phyloP scores from a whole-genome alignment of 2,329 filamentous ascomycete species.

The Tolypocladium cylindrosporum region DNA sequence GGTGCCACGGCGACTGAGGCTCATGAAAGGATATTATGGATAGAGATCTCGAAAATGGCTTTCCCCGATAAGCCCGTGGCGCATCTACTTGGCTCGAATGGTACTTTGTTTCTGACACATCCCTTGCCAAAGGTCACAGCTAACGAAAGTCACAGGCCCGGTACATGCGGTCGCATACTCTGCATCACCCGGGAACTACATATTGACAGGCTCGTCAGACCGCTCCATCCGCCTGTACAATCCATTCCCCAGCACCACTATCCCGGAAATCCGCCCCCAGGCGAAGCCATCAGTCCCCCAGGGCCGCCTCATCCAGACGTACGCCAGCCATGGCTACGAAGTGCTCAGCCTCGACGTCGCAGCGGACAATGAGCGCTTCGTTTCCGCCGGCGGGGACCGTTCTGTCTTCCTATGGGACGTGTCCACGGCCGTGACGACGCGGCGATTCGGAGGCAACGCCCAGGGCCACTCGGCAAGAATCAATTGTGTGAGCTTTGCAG shows the following conservation, averaged over 20 bases:
- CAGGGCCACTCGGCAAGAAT: constrained; percentile 62
- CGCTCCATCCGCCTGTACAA: constrained; percentile 82
- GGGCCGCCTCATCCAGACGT: constrained; percentile 71
- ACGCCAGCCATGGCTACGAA: constrained; percentile 83
- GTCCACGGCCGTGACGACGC: constrained; percentile 62
- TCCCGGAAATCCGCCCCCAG: constrained; percentile 14
- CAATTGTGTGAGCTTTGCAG: constrained; percentile 71
- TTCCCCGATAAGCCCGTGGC: constrained; percentile 40
- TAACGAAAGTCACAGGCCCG: constrained; percentile 39
- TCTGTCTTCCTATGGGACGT: constrained; percentile 94
- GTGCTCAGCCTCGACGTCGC: constrained; percentile 72
- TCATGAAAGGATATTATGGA: constrained; percentile 10
- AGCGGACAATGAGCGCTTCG: constrained; percentile 73
- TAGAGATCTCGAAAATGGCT: constrained; percentile 23
- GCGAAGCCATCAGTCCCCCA: constrained; percentile 25
- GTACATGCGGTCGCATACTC: constrained; percentile 67
- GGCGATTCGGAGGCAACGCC: constrained; percentile 56
- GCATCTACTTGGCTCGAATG: constrained; percentile 48
- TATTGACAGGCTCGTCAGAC: constrained; percentile 81
- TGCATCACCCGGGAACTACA: constrained; percentile 60
- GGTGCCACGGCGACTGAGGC: not conserved
- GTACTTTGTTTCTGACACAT: constrained; percentile 23
- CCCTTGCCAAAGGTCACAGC: not conserved
- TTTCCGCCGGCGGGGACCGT: constrained; percentile 82
- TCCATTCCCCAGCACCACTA: constrained; percentile 42